phyloP scores from a whole-genome alignment of 2,329 filamentous ascomycete genomes.

The Tympanopsis confertula region DNA sequence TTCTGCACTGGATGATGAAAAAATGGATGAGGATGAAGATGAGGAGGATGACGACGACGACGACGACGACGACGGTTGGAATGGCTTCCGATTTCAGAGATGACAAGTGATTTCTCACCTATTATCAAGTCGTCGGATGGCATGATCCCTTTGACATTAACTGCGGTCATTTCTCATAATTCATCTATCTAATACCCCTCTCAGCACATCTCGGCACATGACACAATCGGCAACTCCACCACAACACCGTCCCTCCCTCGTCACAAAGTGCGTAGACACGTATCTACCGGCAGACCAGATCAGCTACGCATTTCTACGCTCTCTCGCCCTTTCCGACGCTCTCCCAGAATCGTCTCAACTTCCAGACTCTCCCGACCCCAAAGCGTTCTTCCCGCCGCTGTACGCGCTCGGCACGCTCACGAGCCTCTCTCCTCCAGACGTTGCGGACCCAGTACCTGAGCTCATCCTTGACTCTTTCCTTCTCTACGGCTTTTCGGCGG shows the following conservation, averaged over 20 bases:
- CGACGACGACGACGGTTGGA: not conserved
- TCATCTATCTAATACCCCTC: no score
- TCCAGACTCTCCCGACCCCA: conserved; percentile 46
- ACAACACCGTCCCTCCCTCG: no score
- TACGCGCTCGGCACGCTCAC: conserved; percentile 33
- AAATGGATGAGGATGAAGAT: not conserved
- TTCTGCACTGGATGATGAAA: no score
- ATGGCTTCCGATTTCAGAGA: not conserved
- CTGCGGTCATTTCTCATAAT: no score
- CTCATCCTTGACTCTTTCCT: conserved; percentile 55
- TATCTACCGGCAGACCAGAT: no score
- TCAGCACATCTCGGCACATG: no score
- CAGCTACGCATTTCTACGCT: no score
- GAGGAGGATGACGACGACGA: not conserved
- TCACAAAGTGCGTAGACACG: no score
- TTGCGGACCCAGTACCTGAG: conserved; percentile 52
- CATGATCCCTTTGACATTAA: no score
- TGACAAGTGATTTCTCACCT: no score
- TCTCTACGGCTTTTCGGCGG: conserved; percentile 49
- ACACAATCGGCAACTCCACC: no score
- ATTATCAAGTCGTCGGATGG: no score
- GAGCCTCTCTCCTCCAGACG: conserved; percentile 42
- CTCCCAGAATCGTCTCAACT: conserved; percentile 57
- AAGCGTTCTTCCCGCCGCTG: conserved; percentile 34
- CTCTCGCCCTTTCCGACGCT: conserved; percentile 35